Evolutionary conservation across 257 asterid species (phyloP).

Genomic region (Ehretia macrophylla): DNA sequence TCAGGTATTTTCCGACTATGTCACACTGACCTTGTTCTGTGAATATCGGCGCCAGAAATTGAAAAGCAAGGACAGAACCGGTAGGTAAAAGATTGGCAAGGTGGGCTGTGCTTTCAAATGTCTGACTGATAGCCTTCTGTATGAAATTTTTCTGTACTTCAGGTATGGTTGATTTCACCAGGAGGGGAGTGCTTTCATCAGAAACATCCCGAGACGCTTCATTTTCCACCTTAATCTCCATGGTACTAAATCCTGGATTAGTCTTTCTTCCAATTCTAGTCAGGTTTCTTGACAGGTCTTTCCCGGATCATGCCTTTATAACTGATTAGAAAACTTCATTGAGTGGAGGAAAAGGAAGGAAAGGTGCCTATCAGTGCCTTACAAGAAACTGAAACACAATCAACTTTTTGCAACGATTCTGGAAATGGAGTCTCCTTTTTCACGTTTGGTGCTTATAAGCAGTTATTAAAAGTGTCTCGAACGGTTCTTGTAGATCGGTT

Average conservation of each 20-base stretch:
- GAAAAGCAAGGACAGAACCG: constrained; percentile 81
- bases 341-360: constrained; percentile 40
- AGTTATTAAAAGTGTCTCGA: not conserved
- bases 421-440: constrained; percentile 16
- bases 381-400: constrained; percentile 43
- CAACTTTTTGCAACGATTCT: constrained; percentile 14
- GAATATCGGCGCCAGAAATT: constrained; percentile 71
- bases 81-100: constrained; percentile 90
- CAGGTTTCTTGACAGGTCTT: not conserved
- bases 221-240: constrained; percentile 54
- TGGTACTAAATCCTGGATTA: constrained; percentile 11
- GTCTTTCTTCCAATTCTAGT: not conserved
- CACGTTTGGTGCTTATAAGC: constrained; percentile 11
- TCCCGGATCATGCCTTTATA: constrained; percentile 28
- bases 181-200: constrained; percentile 45
- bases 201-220: constrained; percentile 24
- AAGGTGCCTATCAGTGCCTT: constrained; percentile 33
- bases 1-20: constrained; percentile 38
- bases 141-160: constrained; percentile 57
- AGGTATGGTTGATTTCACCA: constrained; percentile 35
- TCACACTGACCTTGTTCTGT: constrained; percentile 80
- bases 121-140: constrained; percentile 92
- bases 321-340: constrained; percentile 3
- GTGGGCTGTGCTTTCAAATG: constrained; percentile 81
- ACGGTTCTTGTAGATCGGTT: no score